phyloP scores from a whole-genome alignment of 139 green algal species.

The Astrephomene gubernaculifera region DNA sequence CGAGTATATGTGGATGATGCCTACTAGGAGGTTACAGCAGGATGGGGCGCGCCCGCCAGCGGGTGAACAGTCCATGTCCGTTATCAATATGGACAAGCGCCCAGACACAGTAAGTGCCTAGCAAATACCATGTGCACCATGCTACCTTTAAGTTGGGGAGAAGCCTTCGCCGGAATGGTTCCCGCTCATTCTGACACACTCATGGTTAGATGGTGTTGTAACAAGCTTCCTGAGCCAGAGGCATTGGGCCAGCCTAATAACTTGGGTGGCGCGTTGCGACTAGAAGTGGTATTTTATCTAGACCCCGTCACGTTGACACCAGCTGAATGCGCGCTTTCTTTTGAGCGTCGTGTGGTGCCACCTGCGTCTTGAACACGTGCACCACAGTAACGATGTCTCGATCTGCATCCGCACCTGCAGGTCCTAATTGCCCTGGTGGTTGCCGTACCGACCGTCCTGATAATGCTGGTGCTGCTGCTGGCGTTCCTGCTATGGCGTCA shows the following conservation, averaged over 20 bases:
- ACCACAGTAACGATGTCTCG: too few relatives aligned
- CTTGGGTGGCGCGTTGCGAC: too few relatives aligned
- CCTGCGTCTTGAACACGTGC: not conserved
- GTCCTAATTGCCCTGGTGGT: conserved; percentile 14
- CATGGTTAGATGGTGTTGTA: not conserved
- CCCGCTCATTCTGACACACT: not conserved
- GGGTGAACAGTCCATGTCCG: not conserved
- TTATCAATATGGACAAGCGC: not conserved
- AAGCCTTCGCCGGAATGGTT: not conserved
- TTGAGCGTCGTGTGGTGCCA: not conserved
- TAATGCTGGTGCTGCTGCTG: not conserved
- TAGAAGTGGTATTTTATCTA: not conserved
- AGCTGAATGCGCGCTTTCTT: not conserved
- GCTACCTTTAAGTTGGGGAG: not conserved
- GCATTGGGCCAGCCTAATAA: too few relatives aligned
- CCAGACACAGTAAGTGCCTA: not conserved
- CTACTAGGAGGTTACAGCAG: not conserved
- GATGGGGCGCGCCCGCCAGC: not conserved
- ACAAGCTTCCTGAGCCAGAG: too few relatives aligned
- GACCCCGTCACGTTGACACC: not conserved
- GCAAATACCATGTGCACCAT: not conserved
- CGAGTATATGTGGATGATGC: too few relatives aligned
- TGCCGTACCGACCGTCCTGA: not conserved
- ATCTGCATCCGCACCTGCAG: too few relatives aligned
- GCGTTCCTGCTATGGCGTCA: conserved; percentile 26